phyloP scores from a whole-genome alignment of 148 eudicot genomes.

The Silene latifolia region DNA sequence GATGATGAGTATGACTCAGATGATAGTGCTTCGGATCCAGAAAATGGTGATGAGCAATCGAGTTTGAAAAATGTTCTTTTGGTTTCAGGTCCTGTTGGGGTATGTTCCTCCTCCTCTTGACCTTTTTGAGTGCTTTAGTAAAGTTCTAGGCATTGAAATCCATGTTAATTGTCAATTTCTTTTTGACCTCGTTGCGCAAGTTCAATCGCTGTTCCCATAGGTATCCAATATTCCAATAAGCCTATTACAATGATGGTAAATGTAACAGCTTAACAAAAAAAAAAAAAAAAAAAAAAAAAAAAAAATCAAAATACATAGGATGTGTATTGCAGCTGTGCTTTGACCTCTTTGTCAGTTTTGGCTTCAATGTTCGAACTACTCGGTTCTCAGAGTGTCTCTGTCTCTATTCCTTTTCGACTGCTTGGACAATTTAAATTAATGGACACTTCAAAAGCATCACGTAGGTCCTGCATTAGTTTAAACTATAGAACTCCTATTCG shows the following conservation, averaged over 20 bases:
- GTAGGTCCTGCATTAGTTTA: not conserved
- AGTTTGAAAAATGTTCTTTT: constrained; percentile 81
- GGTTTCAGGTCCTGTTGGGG: constrained; percentile 97
- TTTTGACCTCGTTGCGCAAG: not conserved
- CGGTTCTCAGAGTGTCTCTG: not conserved
- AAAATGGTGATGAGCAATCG: constrained; percentile 40
- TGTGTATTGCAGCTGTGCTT: not conserved
- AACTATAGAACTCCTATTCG: not conserved
- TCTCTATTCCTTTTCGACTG: not conserved
- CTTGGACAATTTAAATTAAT: constrained; percentile 5
- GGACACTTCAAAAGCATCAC: not conserved
- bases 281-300: not conserved
- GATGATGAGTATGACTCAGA: constrained; percentile 38
- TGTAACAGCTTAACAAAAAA: not conserved
- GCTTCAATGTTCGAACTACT: not conserved
- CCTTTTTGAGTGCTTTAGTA: not conserved
- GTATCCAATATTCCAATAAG: not conserved
- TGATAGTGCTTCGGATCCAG: constrained; percentile 50
- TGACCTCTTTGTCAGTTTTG: constrained; percentile 2
- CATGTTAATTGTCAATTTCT: not conserved
- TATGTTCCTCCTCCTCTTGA: constrained; percentile 27
- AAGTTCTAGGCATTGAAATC: not conserved
- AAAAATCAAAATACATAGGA: not conserved
- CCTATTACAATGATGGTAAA: not conserved
- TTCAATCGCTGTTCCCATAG: not conserved